A percentile compares a stretch with the other conserved stretches of the same genome.
Conservation (phyloP, 1,284 basidiomycete species). For the Meira nashicola region DNA sequence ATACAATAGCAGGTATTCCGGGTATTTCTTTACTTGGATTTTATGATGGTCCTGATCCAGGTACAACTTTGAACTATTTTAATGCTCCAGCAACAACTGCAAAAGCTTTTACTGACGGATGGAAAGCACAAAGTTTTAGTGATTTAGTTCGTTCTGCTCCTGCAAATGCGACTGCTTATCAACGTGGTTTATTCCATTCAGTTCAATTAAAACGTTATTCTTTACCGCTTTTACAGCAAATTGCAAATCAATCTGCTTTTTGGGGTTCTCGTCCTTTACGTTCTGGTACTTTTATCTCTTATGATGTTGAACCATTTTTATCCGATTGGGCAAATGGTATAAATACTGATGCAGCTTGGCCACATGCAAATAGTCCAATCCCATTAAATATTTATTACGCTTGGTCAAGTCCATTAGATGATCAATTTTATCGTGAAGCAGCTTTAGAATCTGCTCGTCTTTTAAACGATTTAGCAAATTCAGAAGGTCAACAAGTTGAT, state of each 20-base stretch:
- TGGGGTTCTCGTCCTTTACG: constrained; percentile 18
- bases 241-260: constrained; percentile 26
- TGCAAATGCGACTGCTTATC: constrained; percentile 18
- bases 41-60: constrained; percentile 30
- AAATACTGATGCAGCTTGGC: constrained; percentile 23
- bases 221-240: constrained; percentile 18
- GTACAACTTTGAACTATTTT: constrained; percentile 21
- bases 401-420: constrained; percentile 31
- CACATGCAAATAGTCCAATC: constrained; percentile 27
- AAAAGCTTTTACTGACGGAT: constrained; percentile 22
- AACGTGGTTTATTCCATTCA: constrained; percentile 36
- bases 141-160: constrained; percentile 26
- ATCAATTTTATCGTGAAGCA: constrained; percentile 26
- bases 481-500: constrained; percentile 36
- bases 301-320: constrained; percentile 41
- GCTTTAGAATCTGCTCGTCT: constrained; percentile 25
- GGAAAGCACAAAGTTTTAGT: constrained; percentile 25
- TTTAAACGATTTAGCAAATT: constrained; percentile 23
- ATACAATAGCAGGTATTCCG: constrained; percentile 23
- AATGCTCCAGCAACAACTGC: background rate
- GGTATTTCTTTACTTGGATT: constrained; percentile 26
- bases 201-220: constrained; percentile 21
- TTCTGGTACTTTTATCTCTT: constrained; percentile 29
- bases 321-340: background rate
- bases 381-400: constrained; percentile 39